A percentile compares a stretch with the other conserved stretches of the same genome.
Conservation (phyloP, 768 basidiomycete genomes). For the Xerocomus brunneocitrinus region DNA sequence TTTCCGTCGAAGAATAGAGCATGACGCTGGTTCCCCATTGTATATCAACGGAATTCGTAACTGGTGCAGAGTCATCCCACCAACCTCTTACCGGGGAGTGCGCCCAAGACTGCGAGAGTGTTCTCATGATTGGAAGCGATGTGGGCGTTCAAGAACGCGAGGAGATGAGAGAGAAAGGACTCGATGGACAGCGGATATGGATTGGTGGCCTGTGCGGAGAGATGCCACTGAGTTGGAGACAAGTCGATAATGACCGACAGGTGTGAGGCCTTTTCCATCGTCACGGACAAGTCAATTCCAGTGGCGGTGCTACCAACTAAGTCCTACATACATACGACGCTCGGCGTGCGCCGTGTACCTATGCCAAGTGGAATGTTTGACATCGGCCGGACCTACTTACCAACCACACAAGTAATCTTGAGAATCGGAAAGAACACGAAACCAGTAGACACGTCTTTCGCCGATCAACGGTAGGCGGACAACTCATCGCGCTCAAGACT, state of each 20-base stretch:
- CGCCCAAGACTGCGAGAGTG: slow-evolving; percentile 86
- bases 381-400: neutral
- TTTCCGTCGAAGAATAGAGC: slow-evolving; percentile 68
- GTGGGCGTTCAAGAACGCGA: slow-evolving; percentile 91
- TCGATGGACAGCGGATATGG: slow-evolving; percentile 56
- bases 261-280: slow-evolving; percentile 53
- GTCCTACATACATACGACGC: no score
- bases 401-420: neutral
- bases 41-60: neutral
- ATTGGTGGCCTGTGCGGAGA: slow-evolving; percentile 50
- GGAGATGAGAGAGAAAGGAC: slow-evolving; percentile 75
- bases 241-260: slow-evolving; percentile 84
- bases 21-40: slow-evolving; percentile 47
- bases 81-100: slow-evolving; percentile 79
- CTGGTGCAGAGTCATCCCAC: slow-evolving; percentile 9
- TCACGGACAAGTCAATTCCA: neutral
- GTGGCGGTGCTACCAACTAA: slow-evolving; percentile 1
- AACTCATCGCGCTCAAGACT: neutral
- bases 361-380: neutral
- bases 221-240: slow-evolving; percentile 82
- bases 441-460: neutral
- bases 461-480: neutral
- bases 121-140: slow-evolving; percentile 90
- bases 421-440: no score
- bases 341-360: no score